Evolutionary conservation across 371 early-diverging fungal genomes (phyloP), one percentile per base, ranked within the genome.

Genomic region (Zychaea mexicana): DNA sequence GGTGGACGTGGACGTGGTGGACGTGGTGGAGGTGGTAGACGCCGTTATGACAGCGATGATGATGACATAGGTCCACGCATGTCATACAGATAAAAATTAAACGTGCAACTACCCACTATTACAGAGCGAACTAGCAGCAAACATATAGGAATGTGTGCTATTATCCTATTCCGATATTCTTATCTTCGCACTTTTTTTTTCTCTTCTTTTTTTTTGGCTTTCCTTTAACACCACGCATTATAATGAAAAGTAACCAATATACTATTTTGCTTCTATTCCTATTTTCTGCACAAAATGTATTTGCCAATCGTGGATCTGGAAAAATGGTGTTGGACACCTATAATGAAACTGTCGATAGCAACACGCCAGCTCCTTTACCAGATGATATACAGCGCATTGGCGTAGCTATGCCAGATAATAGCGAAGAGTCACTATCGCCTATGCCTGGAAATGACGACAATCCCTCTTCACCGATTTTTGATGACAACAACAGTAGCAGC

Each of bases 1-100:
- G 66, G 73, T 46, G 68, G 83, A 62, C 72, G 87, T 22, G 68
- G 71, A 28, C 45, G 62, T 22, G 27, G n/a, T 42, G 60, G 62
- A 19, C 56, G 52, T 36, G 52, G 52, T 17, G 13, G 59, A 9
- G 59, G 58, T 38, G 52, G 60, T 31, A 49, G 57, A 38, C 7
- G 64, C 27, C 59, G 38, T 28, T 39, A 59, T 38, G 54, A 62
- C 33, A 33, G 45, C 6, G 68, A 65, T 46, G 61, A 68, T 33
- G 61, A 52, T 19, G 63, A 63, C 39, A 62, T 65, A 57, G 70
- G 70, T 0, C 66, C 66, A 26, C 66, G 70, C 7, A 45, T n/a
- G 8, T 39, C 55, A 9, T 38, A 22, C 6, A 38, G 21, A 24
- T 38, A 19, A 19, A 42, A 33, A 58, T 22, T 22, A 49, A 49